phyloP scores from a whole-genome alignment of 257 asterid species.

The Solanum tacnaense region DNA sequence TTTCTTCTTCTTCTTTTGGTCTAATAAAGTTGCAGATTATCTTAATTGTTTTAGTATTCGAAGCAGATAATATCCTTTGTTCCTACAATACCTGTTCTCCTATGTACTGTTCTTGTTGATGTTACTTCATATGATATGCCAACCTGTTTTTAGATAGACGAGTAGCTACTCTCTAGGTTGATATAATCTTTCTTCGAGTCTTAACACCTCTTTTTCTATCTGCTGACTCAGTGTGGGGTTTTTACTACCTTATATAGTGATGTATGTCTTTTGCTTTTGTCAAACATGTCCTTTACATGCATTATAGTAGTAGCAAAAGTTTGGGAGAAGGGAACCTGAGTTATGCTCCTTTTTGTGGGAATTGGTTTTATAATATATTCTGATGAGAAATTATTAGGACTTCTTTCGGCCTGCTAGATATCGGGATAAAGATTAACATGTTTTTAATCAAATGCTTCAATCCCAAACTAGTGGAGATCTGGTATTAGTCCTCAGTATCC shows the following conservation, averaged over 20 bases:
- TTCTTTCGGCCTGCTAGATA: neutral
- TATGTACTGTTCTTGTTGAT: neutral
- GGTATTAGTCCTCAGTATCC: neutral
- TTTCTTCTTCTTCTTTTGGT: neutral
- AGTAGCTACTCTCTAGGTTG: neutral
- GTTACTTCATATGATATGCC: neutral
- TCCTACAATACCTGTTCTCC: neutral
- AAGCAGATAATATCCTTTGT: neutral
- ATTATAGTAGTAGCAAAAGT: neutral
- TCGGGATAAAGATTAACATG: neutral
- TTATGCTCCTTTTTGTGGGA: neutral
- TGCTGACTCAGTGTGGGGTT: neutral
- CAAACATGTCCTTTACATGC: neutral
- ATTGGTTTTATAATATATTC: neutral
- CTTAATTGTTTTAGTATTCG: neutral
- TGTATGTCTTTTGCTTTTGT: neutral
- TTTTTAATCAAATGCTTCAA: neutral
- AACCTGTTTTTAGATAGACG: neutral
- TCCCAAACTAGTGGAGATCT: neutral
- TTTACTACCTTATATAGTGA: neutral
- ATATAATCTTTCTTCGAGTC: neutral
- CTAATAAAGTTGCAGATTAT: neutral
- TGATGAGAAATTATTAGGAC: neutral
- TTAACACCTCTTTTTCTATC: neutral
- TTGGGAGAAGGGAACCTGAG: neutral